Percentiles rank a stretch among this genome's conserved stretches.
phyloP scores from a whole-genome alignment of 2,329 filamentous ascomycete species.

The Colletotrichum tropicicola region DNA sequence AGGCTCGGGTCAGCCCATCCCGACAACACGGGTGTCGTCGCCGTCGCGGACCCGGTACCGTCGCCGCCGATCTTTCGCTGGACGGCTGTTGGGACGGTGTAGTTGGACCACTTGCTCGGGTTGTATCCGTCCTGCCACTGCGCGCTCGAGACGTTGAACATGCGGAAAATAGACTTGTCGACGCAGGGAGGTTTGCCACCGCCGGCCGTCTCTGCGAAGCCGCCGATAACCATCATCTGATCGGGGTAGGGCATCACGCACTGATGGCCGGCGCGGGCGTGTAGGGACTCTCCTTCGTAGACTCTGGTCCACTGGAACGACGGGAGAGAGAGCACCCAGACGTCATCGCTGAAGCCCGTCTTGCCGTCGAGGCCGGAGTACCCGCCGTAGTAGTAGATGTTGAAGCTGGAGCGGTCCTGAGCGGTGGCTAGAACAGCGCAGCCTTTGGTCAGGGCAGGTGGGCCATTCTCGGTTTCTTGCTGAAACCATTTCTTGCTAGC shows the following conservation, averaged over 20 bases:
- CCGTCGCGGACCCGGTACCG: conserved; percentile 73
- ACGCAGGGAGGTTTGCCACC: conserved; percentile 51
- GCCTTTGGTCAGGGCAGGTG: conserved; percentile 69
- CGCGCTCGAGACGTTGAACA: conserved; percentile 78
- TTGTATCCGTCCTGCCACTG: conserved; percentile 77
- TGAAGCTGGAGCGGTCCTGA: conserved; percentile 77
- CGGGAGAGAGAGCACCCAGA: conserved; percentile 84
- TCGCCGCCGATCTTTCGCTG: conserved; percentile 74
- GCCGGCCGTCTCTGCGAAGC: conserved; percentile 56
- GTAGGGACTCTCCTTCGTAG: conserved; percentile 51
- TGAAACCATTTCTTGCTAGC: conserved; percentile 72
- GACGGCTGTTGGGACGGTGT: conserved; percentile 74
- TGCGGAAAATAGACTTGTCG: conserved; percentile 59
- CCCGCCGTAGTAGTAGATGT: conserved; percentile 87
- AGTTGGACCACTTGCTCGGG: conserved; percentile 69
- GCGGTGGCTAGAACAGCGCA: conserved; percentile 81
- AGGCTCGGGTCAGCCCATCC: conserved; percentile 63
- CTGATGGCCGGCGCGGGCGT: conserved; percentile 75
- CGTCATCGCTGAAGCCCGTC: conserved; percentile 65
- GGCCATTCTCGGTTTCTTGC: conserved; percentile 69
- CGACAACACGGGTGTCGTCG: conserved; percentile 68
- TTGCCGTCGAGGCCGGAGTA: conserved; percentile 62
- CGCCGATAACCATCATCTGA: conserved; percentile 83
- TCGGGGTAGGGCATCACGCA: conserved; percentile 81
- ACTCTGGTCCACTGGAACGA: conserved; percentile 80